phyloP scores from a whole-genome alignment of 495 filamentous ascomycete species.

The Neurospora tetrasperma region DNA sequence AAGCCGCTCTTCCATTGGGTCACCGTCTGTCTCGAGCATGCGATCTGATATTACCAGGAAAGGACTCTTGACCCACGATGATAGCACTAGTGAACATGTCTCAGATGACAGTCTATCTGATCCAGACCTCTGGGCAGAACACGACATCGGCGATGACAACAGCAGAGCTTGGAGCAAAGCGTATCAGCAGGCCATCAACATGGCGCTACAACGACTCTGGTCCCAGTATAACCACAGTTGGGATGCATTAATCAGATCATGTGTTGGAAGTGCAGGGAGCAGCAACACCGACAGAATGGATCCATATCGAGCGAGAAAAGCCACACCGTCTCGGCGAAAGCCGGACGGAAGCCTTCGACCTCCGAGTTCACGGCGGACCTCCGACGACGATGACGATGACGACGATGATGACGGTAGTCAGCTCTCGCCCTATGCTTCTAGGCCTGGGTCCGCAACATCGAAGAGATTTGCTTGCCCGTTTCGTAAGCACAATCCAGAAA shows the following conservation, averaged over 20 bases:
- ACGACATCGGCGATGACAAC: not conserved
- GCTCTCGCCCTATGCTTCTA: conserved; percentile 10
- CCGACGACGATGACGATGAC: conserved; percentile 17
- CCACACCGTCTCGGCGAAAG: conserved; percentile 1
- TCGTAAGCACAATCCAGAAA: conserved; percentile 18
- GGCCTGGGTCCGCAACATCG: not conserved
- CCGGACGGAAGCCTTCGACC: conserved; percentile 6
- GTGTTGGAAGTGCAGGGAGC: conserved; percentile 6
- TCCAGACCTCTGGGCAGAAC: conserved; percentile 12
- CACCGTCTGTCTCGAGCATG: conserved; percentile 16
- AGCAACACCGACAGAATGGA: not conserved
- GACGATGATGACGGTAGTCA: conserved; percentile 14
- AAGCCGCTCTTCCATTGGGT: not conserved
- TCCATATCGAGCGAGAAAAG: conserved; percentile 5
- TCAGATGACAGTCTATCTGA: conserved; percentile 21
- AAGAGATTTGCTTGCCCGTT: conserved; percentile 22
- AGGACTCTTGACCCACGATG: not conserved
- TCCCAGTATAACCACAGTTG: conserved; percentile 16
- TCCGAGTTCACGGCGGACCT: not conserved
- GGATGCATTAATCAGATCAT: conserved; percentile 13
- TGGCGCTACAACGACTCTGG: conserved; percentile 14
- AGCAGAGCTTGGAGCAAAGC: conserved; percentile 6
- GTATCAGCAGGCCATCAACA: conserved; percentile 8
- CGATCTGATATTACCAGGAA: conserved; percentile 6
- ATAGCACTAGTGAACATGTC: conserved; percentile 13